Evolutionary conservation across 352 stramenopile species (phyloP).

Genomic region (Pythium utonaiense): DNA sequence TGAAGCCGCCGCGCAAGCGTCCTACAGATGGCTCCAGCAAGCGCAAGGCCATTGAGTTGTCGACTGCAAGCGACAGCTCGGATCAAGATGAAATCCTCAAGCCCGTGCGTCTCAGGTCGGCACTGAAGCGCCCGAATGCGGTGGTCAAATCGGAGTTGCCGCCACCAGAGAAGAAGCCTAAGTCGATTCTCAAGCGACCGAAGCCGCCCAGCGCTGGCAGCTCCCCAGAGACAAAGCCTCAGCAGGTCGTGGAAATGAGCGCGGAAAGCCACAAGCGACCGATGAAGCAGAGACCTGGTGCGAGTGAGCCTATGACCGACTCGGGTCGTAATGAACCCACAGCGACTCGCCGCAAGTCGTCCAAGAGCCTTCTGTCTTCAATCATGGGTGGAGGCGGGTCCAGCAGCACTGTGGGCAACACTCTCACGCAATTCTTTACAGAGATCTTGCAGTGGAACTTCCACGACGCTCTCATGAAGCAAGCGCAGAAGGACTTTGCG

Average conservation of each 20-base stretch:
- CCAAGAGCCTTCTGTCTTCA: conserved; percentile 7
- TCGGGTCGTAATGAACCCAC: neutral
- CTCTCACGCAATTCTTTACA: conserved; percentile 78
- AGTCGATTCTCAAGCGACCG: conserved; percentile 42
- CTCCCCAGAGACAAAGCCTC: neutral
- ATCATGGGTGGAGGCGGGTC: neutral
- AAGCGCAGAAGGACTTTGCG: conserved; percentile 49
- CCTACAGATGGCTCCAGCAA: conserved; percentile 26
- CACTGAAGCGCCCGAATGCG: neutral
- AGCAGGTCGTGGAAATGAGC: conserved; percentile 24
- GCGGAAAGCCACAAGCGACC: conserved; percentile 64
- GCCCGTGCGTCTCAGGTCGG: conserved; percentile 11
- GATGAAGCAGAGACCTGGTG: conserved; percentile 40
- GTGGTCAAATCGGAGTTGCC: neutral
- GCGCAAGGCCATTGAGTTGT: conserved; percentile 41
- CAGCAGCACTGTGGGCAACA: conserved; percentile 38
- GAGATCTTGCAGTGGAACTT: conserved; percentile 85
- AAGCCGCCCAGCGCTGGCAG: conserved; percentile 17
- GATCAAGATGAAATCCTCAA: conserved; percentile 31
- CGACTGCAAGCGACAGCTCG: conserved; percentile 43
- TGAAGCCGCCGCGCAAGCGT: neutral
- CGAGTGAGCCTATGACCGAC: neutral
- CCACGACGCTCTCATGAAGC: conserved; percentile 48
- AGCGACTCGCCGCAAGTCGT: neutral
- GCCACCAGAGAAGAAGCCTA: conserved; percentile 14